A percentile compares a stretch with the other conserved stretches of the same genome.
Evolutionary conservation across 208 protist species (phyloP).

Genomic region (Porcisia deanei): DNA sequence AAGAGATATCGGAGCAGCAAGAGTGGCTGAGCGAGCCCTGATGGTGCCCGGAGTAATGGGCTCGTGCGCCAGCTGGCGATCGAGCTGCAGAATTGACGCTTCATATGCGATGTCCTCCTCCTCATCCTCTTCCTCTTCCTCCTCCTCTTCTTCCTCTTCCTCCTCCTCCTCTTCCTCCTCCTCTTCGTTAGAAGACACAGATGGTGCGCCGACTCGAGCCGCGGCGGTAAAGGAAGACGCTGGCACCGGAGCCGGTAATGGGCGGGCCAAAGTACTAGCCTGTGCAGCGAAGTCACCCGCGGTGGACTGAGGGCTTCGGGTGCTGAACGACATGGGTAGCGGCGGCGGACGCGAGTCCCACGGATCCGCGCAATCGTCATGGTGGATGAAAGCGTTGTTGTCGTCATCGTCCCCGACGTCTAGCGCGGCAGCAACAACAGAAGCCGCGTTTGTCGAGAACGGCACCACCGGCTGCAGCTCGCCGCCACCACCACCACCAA

Average conservation of each 20-base stretch:
- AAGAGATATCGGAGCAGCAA: background rate
- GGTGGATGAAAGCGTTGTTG: background rate
- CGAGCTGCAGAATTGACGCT: background rate
- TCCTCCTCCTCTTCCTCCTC: constrained; percentile 40
- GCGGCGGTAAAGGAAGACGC: background rate
- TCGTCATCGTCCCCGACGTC: constrained; percentile 10
- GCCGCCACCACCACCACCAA: background rate
- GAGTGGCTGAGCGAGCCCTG: background rate
- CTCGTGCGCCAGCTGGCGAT: background rate
- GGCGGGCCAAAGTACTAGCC: background rate
- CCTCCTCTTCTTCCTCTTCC: background rate
- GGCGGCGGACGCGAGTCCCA: constrained; percentile 5
- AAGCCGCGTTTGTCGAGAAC: constrained; percentile 10
- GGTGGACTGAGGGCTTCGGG: constrained; percentile 9
- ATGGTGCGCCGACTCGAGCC: background rate
- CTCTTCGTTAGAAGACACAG: constrained; percentile 12
- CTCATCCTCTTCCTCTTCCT: constrained; percentile 12
- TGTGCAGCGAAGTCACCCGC: background rate
- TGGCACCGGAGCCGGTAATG: background rate
- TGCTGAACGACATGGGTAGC: constrained; percentile 15
- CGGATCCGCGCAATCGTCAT: background rate
- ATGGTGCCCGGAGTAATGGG: background rate
- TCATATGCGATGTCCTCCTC: constrained; percentile 11
- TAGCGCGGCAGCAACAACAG: constrained; percentile 27
- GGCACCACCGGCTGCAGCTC: background rate